Conservation (phyloP, 2,329 filamentous ascomycete genomes). For the Beauveria asiatica region DNA sequence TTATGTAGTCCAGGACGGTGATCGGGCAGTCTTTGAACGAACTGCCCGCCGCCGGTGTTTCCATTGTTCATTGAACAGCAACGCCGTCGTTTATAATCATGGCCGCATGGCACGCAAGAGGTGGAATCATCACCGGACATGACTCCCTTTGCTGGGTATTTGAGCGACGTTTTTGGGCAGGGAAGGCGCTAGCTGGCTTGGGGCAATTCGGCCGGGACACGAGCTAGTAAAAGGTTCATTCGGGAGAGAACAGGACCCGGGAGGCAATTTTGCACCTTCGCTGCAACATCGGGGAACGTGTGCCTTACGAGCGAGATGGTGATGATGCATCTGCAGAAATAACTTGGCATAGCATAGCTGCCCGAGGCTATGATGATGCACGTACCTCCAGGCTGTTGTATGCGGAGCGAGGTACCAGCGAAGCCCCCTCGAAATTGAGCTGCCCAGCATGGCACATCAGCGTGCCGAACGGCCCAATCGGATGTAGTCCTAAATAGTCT, state of each 20-base stretch:
- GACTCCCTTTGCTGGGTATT: not conserved
- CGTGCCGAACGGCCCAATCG: no score
- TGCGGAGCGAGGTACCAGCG: no score
- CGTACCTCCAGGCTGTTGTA: no score
- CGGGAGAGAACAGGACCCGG: not conserved
- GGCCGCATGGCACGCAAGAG: not conserved
- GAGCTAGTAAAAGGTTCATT: not conserved
- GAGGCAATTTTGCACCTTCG: not conserved
- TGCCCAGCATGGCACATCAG: no score
- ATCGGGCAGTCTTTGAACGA: not conserved
- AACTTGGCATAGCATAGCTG: not conserved
- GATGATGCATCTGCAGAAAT: not conserved
- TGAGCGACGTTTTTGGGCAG: not conserved
- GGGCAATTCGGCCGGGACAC: not conserved
- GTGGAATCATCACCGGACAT: slow-evolving; percentile 5
- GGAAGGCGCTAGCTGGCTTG: slow-evolving; percentile 3
- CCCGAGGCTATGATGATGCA: no score
- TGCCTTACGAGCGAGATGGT: not conserved
- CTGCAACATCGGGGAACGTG: not conserved
- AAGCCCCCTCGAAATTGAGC: no score
- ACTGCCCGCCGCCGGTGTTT: not conserved
- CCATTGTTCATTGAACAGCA: not conserved
- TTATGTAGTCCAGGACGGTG: not conserved
- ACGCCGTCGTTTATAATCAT: not conserved
- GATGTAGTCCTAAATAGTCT: no score